Base-by-base conservation (phyloP, 1,284 basidiomycete genomes). In the Ceratobasidium sp. region DNA sequence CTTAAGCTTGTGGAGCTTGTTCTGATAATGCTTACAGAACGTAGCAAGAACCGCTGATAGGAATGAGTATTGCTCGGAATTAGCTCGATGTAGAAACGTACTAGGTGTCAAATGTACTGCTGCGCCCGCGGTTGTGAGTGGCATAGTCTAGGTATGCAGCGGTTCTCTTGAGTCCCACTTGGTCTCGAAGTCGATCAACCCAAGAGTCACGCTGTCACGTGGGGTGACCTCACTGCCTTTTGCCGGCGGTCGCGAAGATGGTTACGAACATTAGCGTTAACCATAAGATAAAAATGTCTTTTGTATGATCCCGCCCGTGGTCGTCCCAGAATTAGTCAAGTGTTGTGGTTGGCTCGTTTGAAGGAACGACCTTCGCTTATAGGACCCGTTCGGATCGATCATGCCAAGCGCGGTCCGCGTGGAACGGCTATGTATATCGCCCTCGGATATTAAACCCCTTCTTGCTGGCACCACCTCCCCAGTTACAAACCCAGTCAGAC, bases 1-100 rank as follows among this genome's bases (percentile, higher is more conserved):
- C 60, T 83, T 84, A 17, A 83, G 77, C 73, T 86, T 87, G 36
- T 79, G 80, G 3, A 83, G 84, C 77, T 86, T 88, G 15, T 82
- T 84, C 77, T 85, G 85, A 41, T 69, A 71, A 54, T 76, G 75
- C 29, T 56, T 76, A 47, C 71, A 36, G 54, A 76, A 75, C 24
- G 75, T 76, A 6, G 24, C 48, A 56, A 72, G 31, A 47, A 76
- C 75, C 44, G 83, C 85, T 85, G 33, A 45, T 11, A 19, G 62
- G 60, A 62, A 67, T 29, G 15, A 41, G 54, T 8, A 57, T 57
- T 6, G 22, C 9, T 22, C 47, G n/a, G 5, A 63, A 8, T 17
- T 27, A 8, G 15, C n/a, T 44, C 14, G 33, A 22, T 62, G 36
- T 11, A 33, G 17, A 17, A 6, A 36, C 67, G 33, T 48, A 71